Base-by-base conservation (phyloP, 352 stramenopile genomes). In the Globisporangium orthogonon region DNA sequence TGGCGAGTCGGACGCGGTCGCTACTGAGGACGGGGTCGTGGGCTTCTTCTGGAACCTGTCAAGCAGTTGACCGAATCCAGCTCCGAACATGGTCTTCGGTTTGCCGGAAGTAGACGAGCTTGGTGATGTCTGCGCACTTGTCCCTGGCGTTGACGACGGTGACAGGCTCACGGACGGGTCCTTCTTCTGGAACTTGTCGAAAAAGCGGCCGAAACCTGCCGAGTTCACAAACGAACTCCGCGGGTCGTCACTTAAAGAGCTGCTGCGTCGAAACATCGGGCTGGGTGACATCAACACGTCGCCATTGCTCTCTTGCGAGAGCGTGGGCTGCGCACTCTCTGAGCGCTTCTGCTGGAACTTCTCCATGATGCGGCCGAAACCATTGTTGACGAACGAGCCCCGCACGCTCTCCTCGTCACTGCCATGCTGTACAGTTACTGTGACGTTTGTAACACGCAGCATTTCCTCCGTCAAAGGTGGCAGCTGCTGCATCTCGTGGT, bases 401-500 rank as follows among this genome's bases (percentile, higher is more conserved):
- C 40, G 52, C 2, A n/a, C 17, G n/a, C 13, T 35, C 53, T 44
- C 54, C 17, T 47, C 54, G 15, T 40, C 37, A 1, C 28, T 46
- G 7, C 17, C 18, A 17, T 37, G 40, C 23, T 47, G 31, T 17
- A 23, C 23, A 23, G 23, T 23, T 23, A 23, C 23, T 54, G 50
- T n/a, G 10, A 9, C 29, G 18, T 11, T 15, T 3, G 29, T 35
- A 11, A n/a, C 30, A 47, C 11, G 7, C 18, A 29, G 23, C 18
- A 3, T 14, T n/a, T 47, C 45, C 15, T 49, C 52, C 2, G n/a
- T 18, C 4, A 10, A 7, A 2, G 28, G 29, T 31, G 18, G 39
- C 29, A 62, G 11, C 17, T 5, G 35, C 30, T 74, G 63, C 57
- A 87, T 70, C 0, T 70, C 43, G 52, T 92, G 82, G 57, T 92